Conservation (phyloP, 1,284 basidiomycete genomes). For the Blastosporella zonata region DNA sequence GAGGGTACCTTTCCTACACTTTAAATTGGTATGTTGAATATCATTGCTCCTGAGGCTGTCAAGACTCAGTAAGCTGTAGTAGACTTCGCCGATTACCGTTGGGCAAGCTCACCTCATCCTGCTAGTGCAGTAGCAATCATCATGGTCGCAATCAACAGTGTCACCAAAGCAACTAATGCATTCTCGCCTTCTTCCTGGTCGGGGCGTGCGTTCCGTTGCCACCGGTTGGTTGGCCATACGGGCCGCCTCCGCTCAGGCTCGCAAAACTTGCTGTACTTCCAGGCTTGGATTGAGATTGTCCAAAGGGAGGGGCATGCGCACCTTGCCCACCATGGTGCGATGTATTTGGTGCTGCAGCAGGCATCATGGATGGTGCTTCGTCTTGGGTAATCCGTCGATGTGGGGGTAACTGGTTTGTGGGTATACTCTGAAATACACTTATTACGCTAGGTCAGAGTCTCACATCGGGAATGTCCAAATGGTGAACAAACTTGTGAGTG, state of each 20-base stretch:
- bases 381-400: conserved; percentile 74
- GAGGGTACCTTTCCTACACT: no score
- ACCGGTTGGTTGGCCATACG: conserved; percentile 23
- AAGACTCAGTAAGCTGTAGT: neutral
- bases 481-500: conserved; percentile 60
- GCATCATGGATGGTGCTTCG: conserved; percentile 77
- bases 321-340: conserved; percentile 30
- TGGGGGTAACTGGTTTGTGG: conserved; percentile 61
- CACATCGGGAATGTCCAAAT: neutral
- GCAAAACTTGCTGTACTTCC: conserved; percentile 33
- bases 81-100: neutral
- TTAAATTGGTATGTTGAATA: neutral
- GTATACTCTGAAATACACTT: conserved; percentile 63
- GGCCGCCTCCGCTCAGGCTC: conserved; percentile 29
- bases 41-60: neutral
- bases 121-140: conserved; percentile 1
- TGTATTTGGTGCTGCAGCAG: conserved; percentile 44
- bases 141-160: conserved; percentile 12
- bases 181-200: conserved; percentile 25
- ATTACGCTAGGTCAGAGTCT: neutral
- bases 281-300: conserved; percentile 18
- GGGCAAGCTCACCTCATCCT: conserved; percentile 11
- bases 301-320: conserved; percentile 11
- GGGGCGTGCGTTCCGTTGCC: conserved; percentile 23
- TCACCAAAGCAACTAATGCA: conserved; percentile 18